Base-by-base conservation (phyloP, 768 basidiomycete genomes). In the Suillus bovinus region DNA sequence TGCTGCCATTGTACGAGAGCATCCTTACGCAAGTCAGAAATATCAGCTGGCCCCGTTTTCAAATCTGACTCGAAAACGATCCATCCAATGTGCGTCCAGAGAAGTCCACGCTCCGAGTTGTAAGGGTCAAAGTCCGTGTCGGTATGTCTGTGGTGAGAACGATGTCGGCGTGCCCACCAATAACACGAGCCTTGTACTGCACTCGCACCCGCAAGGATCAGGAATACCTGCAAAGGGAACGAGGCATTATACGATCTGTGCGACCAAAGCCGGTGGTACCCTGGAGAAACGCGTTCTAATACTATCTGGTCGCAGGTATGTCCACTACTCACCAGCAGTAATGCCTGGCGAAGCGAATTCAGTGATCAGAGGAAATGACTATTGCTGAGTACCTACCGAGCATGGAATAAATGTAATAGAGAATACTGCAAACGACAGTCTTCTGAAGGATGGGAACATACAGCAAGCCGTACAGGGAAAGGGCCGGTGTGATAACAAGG, bases 91-190 rank as follows among this genome's bases (percentile, higher is more conserved):
- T 93, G 91, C 1, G 91, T 87, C 87, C 88, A 90, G 49, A 89
- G 78, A 59, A 92, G 78, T 24, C 91, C 91, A 64, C 90, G 84
- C 71, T 87, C 85, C 4, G 91, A 86, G 65, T 90, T 85, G 77
- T 94, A 94, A 17, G 92, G 92, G 74, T 94, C 92, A 55, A 89
- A 83, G 66, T 92, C 89, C 39, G 91, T 93, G 76, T 94, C 92
- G 66, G 91, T 93, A 76, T 93, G 82, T 65, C 90, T 86, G 71
- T 91, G 91, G 71, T 91, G 91, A 38, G 91, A 90, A 61, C 92
- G 87, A 74, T 94, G 92, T 9, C 88, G 84, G 55, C 89, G 83
- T 17, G 89, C 85, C 92, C 92, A 94, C 91, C 91, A 94, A 70
- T 84, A 87, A 75, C 91, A 91, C 16, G 91, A 93, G 0, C 92